Evolutionary conservation across 2,329 filamentous ascomycete species (phyloP).

Genomic region (Arachnomyces sp.): DNA sequence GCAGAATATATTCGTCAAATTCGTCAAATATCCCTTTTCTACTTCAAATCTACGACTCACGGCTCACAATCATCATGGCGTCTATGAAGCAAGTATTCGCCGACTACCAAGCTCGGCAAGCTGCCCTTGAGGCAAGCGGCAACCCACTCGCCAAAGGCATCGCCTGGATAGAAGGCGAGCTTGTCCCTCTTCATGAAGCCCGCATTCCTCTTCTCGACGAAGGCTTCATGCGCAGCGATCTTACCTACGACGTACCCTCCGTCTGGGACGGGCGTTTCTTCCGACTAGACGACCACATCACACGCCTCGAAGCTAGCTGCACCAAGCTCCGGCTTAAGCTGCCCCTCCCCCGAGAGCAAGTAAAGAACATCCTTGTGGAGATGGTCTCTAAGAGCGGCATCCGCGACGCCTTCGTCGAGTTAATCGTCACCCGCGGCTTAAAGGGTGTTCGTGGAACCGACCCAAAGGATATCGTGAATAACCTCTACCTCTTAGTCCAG

Average conservation of each 20-base stretch:
- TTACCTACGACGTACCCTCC: constrained; percentile 47
- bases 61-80: constrained; percentile 28
- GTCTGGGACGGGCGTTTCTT: constrained; percentile 49
- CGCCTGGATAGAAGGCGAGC: constrained; percentile 41
- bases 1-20: no score
- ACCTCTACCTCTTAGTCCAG: constrained; percentile 42
- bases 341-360: constrained; percentile 34
- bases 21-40: no score
- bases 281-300: constrained; percentile 44
- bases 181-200: constrained; percentile 39
- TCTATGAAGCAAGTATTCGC: constrained; percentile 39
- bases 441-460: constrained; percentile 32
- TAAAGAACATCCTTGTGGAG: constrained; percentile 34
- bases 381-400: constrained; percentile 44
- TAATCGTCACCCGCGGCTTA: constrained; percentile 46
- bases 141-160: constrained; percentile 39
- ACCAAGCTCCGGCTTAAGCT: constrained; percentile 40
- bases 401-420: constrained; percentile 43
- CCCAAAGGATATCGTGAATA: constrained; percentile 30
- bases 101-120: constrained; percentile 28
- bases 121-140: constrained; percentile 24
- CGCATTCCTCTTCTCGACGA: constrained; percentile 46
- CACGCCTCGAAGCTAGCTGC: constrained; percentile 39
- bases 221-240: constrained; percentile 46
- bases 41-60: not conserved